Base-by-base conservation (phyloP, 345 rosid genomes). In the Salix udensis region DNA sequence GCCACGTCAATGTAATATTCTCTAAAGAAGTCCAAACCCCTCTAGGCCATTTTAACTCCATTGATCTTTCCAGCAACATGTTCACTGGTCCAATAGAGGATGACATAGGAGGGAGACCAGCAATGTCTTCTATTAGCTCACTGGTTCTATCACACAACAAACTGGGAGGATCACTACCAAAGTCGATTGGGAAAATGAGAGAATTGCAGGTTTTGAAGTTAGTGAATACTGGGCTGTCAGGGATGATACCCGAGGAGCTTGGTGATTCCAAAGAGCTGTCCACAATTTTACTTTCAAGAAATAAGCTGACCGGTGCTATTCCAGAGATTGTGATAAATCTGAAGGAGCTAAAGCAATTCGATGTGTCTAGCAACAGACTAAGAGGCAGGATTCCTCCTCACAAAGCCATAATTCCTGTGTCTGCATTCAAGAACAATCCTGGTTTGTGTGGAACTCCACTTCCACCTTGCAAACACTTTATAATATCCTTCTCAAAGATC, bases 361-460 rank as follows among this genome's bases (percentile, higher is more conserved):
- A 88, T 60, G 87, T 86, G 60, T 87, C 91, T 0, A 28, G 68
- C 39, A 88, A 88, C 70, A 74, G 70, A 73, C 37, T 87, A 42
- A 82, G 79, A 4, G 89, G 92, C 12, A 74, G 67, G 52, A 88
- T 88, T 68, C 91, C 88, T 21, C 73, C 82, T 26, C 91, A 88
- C 42, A 80, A 74, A 66, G 80, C 76, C 67, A 70, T 6, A 4
- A 66, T 90, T 71, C 89, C 92, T 15, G 88, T 52, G 0, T 85
- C 88, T 67, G 80, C 88, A 4, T 87, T 87, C 71, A 34, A 36
- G 65, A 75, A 84, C 40, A 90, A 87, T 72, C 77, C 76, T 42
- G 87, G 88, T 8, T 82, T 87, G 65, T 90, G 91, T 67, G 91
- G 85, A 23, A 39, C 76, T 67, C 90, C 91, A 26, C 89, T 90